Conservation (phyloP, 441 rosid species). For the Erysimum pusillum region DNA sequence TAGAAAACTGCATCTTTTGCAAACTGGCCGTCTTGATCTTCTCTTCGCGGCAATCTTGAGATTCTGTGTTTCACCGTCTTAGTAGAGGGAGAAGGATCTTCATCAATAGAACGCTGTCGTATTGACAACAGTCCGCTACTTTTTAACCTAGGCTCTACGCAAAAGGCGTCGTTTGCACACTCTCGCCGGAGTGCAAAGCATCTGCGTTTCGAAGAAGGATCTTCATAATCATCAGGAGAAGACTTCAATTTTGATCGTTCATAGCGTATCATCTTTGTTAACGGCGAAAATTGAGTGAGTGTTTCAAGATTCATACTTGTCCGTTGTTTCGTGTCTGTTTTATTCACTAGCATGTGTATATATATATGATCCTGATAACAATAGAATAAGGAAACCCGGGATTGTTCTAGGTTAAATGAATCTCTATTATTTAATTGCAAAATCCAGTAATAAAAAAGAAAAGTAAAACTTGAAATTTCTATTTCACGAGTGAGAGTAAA, state of each 20-base stretch:
- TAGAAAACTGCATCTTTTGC: constrained; percentile 8
- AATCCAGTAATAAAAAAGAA: background rate
- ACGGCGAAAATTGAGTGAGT: background rate
- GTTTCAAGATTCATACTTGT: background rate
- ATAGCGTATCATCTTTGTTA: background rate
- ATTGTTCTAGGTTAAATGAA: background rate
- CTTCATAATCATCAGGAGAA: constrained; percentile 43
- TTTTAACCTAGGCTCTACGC: constrained; percentile 50
- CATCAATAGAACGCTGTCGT: constrained; percentile 50
- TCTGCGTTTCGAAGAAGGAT: background rate
- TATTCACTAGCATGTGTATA: background rate
- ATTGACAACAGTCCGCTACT: constrained; percentile 50
- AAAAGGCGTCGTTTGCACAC: constrained; percentile 32
- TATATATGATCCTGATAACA: background rate
- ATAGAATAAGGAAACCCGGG: constrained; percentile 1
- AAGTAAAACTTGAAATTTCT: background rate
- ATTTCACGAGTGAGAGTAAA: background rate
- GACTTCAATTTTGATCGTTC: background rate
- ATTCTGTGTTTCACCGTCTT: constrained; percentile 31
- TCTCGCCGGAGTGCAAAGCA: background rate
- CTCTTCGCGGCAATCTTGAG: constrained; percentile 54
- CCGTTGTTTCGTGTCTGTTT: background rate
- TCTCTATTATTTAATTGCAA: background rate
- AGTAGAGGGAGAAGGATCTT: background rate
- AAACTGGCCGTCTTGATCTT: background rate